Evolutionary conservation across 805 yeast genomes (phyloP).

Genomic region (Metschnikowia anglica): DNA sequence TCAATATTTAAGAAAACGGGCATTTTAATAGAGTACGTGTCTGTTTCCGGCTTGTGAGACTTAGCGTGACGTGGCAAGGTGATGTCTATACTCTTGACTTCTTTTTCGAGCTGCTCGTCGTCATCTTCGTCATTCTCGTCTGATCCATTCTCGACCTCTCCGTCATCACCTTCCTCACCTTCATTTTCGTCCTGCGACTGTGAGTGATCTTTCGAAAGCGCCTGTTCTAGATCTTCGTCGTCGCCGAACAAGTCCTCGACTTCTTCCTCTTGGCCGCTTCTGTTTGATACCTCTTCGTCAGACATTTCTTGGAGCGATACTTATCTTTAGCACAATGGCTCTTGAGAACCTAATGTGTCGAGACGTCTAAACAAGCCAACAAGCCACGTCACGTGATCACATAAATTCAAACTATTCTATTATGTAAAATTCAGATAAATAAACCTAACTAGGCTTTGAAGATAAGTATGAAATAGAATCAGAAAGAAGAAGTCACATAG

Average conservation of each 20-base stretch:
- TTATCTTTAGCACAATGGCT: background rate
- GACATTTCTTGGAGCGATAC: conserved; percentile 22
- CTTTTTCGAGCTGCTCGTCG: conserved; percentile 34
- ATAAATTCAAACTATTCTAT: background rate
- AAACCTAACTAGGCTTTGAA: too few species aligned
- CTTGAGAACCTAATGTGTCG: background rate
- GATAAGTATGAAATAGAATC: too few species aligned
- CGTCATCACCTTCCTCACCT: conserved; percentile 21
- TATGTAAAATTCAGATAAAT: too few species aligned
- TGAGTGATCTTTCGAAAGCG: conserved; percentile 3
- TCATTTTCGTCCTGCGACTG: conserved; percentile 25
- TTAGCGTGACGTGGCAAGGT: conserved; percentile 52
- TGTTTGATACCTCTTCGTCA: conserved; percentile 24
- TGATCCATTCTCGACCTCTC: conserved; percentile 22
- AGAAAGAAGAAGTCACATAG: too few species aligned
- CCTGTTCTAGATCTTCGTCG: conserved; percentile 24
- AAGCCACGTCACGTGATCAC: conserved; percentile 12
- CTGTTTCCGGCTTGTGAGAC: conserved; percentile 34
- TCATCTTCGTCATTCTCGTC: conserved; percentile 30
- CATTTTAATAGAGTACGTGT: conserved; percentile 54
- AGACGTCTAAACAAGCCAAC: background rate
- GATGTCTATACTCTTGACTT: conserved; percentile 37
- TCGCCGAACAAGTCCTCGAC: conserved; percentile 41
- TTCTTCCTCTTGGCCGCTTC: conserved; percentile 22
- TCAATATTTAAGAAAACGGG: conserved; percentile 84